Conservation (phyloP, 2,329 filamentous ascomycete species). For the Penicillium fuscoglaucum region DNA sequence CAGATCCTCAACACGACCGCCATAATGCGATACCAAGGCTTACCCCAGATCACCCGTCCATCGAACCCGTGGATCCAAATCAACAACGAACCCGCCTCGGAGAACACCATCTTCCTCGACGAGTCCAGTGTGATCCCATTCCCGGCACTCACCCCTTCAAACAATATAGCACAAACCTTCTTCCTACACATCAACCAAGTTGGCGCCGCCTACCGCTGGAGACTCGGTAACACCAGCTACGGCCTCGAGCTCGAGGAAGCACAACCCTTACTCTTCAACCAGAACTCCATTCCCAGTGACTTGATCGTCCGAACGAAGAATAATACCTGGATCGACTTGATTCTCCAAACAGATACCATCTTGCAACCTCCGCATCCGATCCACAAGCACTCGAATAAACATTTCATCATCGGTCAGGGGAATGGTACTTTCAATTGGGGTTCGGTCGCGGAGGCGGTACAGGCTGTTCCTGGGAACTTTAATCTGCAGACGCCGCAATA, state of each 20-base stretch:
- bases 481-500: slow-evolving; percentile 59
- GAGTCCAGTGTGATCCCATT: slow-evolving; percentile 49
- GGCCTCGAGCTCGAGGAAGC: slow-evolving; percentile 26
- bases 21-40: slow-evolving; percentile 46
- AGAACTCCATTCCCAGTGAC: slow-evolving; percentile 28
- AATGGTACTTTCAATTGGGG: slow-evolving; percentile 53
- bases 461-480: slow-evolving; percentile 52
- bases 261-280: slow-evolving; percentile 30
- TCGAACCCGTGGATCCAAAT: slow-evolving; percentile 53
- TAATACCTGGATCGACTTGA: slow-evolving; percentile 57
- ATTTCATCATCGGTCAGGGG: slow-evolving; percentile 58
- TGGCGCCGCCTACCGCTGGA: slow-evolving; percentile 29
- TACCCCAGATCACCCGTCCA: slow-evolving; percentile 11
- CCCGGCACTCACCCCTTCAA: slow-evolving; percentile 48
- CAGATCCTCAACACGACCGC: slow-evolving; percentile 59
- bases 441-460: slow-evolving; percentile 55
- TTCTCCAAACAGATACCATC: slow-evolving; percentile 46
- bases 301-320: slow-evolving; percentile 52
- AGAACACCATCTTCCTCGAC: slow-evolving; percentile 48
- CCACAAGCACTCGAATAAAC: slow-evolving; percentile 66
- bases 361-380: slow-evolving; percentile 60
- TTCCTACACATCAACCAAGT: slow-evolving; percentile 25
- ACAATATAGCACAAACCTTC: slow-evolving; percentile 45
- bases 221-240: slow-evolving; percentile 28
- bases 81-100: slow-evolving; percentile 47